phyloP scores from a whole-genome alignment of 495 filamentous ascomycete species.

The Tuber microsphaerosporum region DNA sequence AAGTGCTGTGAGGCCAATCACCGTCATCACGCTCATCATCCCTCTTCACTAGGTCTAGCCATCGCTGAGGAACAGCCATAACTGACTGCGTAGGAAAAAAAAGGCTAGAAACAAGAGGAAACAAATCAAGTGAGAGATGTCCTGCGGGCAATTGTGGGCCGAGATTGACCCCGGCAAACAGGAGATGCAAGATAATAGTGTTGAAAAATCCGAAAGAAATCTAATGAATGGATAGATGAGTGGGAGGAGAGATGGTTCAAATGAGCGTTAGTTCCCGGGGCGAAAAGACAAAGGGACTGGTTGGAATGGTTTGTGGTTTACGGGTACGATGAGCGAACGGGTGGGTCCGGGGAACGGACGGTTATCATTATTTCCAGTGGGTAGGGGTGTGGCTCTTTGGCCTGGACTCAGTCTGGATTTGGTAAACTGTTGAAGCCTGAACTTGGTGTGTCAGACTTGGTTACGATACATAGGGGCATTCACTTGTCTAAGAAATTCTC shows the following conservation, averaged over 20 bases:
- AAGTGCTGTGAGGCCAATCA: slow-evolving; percentile 21
- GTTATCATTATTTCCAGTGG: slow-evolving; percentile 15
- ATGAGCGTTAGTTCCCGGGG: neutral
- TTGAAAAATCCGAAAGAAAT: slow-evolving; percentile 7
- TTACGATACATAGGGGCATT: neutral
- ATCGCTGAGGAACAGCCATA: slow-evolving; percentile 25
- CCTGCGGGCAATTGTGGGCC: neutral
- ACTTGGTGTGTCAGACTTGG: neutral
- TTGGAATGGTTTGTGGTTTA: slow-evolving; percentile 2
- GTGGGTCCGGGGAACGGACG: slow-evolving; percentile 8
- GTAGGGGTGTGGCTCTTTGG: slow-evolving; percentile 24
- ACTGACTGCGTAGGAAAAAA: slow-evolving; percentile 10
- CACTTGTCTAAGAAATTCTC: neutral
- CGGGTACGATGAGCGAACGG: slow-evolving; percentile 9
- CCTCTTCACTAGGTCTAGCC: slow-evolving; percentile 26
- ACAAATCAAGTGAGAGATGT: neutral
- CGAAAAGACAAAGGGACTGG: neutral
- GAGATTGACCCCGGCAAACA: neutral
- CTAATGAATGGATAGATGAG: slow-evolving; percentile 18
- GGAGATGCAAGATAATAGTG: neutral
- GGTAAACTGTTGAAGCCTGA: slow-evolving; percentile 16
- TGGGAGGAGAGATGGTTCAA: slow-evolving; percentile 8
- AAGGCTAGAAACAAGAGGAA: slow-evolving; percentile 3
- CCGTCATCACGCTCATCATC: slow-evolving; percentile 21
- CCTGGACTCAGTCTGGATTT: slow-evolving; percentile 24